Base-by-base conservation (phyloP, 2,329 filamentous ascomycete genomes). In the Cryphonectria nitschkei region DNA sequence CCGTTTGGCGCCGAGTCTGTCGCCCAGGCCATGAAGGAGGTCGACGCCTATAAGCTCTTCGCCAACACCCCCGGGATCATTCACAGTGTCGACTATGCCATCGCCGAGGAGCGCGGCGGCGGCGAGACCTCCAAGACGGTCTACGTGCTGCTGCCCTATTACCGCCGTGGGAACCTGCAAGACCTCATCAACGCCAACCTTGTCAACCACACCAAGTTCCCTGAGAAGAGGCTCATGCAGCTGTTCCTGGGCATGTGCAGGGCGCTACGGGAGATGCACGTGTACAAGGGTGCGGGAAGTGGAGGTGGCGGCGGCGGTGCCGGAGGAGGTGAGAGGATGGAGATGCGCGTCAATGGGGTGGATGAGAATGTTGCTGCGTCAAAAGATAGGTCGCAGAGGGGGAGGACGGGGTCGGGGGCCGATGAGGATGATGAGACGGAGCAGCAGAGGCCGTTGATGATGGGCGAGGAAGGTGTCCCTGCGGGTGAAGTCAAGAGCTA, bases 101-200 rank as follows among this genome's bases (percentile, higher is more conserved):
- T 97, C 72, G 90, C 92, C 65, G 90, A 89, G 37, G 94, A 97
- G 80, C 86, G 89, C 81, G 89, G 84, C 77, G 80, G 80, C 77
- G 80, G 80, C 76, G 85, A 90, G 0, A 88, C 89, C 63, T 89
- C 91, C 73, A 98, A 98, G 84, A 98, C 95, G 0, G 96, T 98
- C 68, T 99, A 99, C 81, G 96, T 99, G 73, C 86, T 99, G 60
- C 87, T 99, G 29, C 96, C 96, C 16, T 99, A 98, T 84, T 99
- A 98, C 84, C 87, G 94, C 76, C 88, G 95, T 75, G 96, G 96
- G 19, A 99, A 99, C 81, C 87, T 99, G 52, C 96, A 99, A 83
- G 96, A 99, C 82, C 92, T 97, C 79, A 98, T 99, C 85, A 99
- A 99, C 81, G 95, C 96, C 74, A 99, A 99, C 82, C 85, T 98